phyloP scores from a whole-genome alignment of 805 yeast genomes.

The Wickerhamomyces hampshirensis region DNA sequence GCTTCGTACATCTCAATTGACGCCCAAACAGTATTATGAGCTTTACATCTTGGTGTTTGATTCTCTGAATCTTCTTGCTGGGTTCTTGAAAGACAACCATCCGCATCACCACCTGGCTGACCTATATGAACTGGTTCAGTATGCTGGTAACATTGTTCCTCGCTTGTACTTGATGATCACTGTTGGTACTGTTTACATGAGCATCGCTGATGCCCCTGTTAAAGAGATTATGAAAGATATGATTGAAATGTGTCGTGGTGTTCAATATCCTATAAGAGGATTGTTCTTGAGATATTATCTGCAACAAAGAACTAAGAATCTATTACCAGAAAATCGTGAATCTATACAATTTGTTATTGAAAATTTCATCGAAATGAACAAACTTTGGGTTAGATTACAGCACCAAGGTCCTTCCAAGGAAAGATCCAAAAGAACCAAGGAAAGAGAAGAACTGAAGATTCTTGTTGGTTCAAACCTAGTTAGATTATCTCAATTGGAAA shows the following conservation, averaged over 20 bases:
- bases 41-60: slow-evolving; percentile 81
- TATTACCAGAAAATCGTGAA: slow-evolving; percentile 44
- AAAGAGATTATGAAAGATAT: slow-evolving; percentile 88
- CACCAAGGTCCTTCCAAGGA: slow-evolving; percentile 93
- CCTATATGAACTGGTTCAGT: slow-evolving; percentile 90
- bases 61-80: slow-evolving; percentile 64
- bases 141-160: slow-evolving; percentile 90
- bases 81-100: slow-evolving; percentile 62
- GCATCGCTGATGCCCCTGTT: slow-evolving; percentile 70
- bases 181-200: slow-evolving; percentile 86
- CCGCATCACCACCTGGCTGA: slow-evolving; percentile 76
- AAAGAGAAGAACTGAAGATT: slow-evolving; percentile 84
- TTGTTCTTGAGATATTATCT: slow-evolving; percentile 84
- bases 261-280: slow-evolving; percentile 93
- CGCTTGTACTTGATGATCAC: slow-evolving; percentile 91
- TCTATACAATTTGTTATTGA: slow-evolving; percentile 75
- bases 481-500: slow-evolving; percentile 79
- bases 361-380: slow-evolving; percentile 96
- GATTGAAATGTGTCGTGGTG: slow-evolving; percentile 97
- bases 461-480: slow-evolving; percentile 92
- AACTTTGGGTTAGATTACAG: slow-evolving; percentile 93
- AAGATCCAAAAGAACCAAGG: slow-evolving; percentile 64
- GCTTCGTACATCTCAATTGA: slow-evolving; percentile 64
- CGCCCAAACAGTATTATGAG: slow-evolving; percentile 93
- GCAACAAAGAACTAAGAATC: slow-evolving; percentile 68